Evolutionary conservation across 1,284 basidiomycete species (phyloP), one percentile per base, ranked within the genome.

Genomic region (Trichosporon sp.): DNA sequence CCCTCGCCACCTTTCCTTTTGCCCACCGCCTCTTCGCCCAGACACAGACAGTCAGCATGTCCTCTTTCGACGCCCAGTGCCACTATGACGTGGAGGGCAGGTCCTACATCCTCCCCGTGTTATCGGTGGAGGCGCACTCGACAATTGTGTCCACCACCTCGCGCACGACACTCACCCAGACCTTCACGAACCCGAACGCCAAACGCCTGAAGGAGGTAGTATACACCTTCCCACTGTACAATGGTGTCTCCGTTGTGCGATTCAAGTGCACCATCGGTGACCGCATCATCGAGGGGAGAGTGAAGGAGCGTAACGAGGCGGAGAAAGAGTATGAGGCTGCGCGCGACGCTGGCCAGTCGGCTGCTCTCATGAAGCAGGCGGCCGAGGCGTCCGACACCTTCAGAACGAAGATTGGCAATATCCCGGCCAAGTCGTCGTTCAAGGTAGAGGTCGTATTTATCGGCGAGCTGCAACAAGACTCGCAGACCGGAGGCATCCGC

Each of bases 181-280:
- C 70, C 0, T 88, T 83, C 70, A 69, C 61, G 16, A 86, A 87
- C 69, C 65, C 77, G 0, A 74, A 75, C 1, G 65, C 14, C 63
- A 67, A 14, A 62, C 79, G 0, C n/a, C 84, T 85, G 0, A 67
- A 75, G 44, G 78, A 82, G 56, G 84, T 84, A 8, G 82, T 83
- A 37, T 88, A 87, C 71, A 78, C 83, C 52, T 87, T 88, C 67
- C 86, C 87, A 1, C 81, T 87, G 1, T 87, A 87, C 1, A 84
- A 83, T 0, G 78, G 75, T n/a, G 82, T 82, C 0, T 83, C 83
- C 0, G 81, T 86, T 3, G 85, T 84, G 59, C 82, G 78, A 0
- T 86, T 86, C 67, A 78, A 82, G 36, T 81, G 85, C 72, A 75
- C 75, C 34, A 74, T 78, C 19, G 81, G 83, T 60, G 83, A 81